Evolutionary conservation across 805 yeast genomes (phyloP).

Genomic region (Danielia oregonensis): DNA sequence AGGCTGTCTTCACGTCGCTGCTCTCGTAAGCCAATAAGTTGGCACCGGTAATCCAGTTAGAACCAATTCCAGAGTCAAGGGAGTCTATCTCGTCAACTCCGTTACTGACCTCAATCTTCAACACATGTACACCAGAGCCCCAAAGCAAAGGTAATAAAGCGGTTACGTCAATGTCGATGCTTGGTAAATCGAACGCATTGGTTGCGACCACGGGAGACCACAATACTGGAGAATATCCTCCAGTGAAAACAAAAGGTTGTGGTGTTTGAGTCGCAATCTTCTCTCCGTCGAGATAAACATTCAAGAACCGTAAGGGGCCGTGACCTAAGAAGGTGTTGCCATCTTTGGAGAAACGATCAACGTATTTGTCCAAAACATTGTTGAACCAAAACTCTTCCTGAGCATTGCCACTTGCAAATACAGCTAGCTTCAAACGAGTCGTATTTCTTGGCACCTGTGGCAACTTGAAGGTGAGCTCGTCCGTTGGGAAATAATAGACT

Average conservation of each 20-base stretch:
- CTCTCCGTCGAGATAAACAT: conserved; percentile 56
- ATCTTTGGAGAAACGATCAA: conserved; percentile 31
- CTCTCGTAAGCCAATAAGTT: conserved; percentile 54
- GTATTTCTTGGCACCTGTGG: conserved; percentile 52
- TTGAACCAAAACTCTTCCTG: conserved; percentile 84
- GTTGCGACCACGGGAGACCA: conserved; percentile 81
- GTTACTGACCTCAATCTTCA: conserved; percentile 16
- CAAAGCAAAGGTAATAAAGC: conserved; percentile 68
- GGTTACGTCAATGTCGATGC: conserved; percentile 68
- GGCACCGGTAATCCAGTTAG: conserved; percentile 61
- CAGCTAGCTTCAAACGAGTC: conserved; percentile 53
- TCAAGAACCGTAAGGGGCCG: conserved; percentile 69
- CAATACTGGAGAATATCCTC: conserved; percentile 74
- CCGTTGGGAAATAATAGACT: conserved; percentile 42
- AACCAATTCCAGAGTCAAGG: conserved; percentile 29
- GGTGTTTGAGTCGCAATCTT: conserved; percentile 64
- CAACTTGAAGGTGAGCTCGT: conserved; percentile 32
- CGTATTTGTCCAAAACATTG: conserved; percentile 49
- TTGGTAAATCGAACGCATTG: conserved; percentile 68
- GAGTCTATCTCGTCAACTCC: conserved; percentile 16
- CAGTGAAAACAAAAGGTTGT: conserved; percentile 72
- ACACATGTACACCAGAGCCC: conserved; percentile 33
- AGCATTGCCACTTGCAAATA: conserved; percentile 71
- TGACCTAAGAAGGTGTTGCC: conserved; percentile 44
- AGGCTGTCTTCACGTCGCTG: conserved; percentile 30